Conservation (phyloP, 2,329 filamentous ascomycete species). For the Emmonsiellopsis sp. region DNA sequence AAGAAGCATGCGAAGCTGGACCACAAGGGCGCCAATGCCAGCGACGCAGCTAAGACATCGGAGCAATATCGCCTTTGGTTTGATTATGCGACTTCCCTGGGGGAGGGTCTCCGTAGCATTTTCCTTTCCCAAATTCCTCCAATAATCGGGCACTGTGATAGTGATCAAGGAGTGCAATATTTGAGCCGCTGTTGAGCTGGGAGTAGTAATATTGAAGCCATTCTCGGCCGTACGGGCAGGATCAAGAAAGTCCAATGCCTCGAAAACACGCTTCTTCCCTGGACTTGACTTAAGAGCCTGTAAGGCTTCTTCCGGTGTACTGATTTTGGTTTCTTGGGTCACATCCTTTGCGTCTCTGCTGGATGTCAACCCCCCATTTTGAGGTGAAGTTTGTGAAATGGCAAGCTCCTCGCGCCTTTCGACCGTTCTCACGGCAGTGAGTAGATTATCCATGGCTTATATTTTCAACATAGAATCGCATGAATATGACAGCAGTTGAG, state of each 20-base stretch:
- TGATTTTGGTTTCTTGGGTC: constrained; percentile 2
- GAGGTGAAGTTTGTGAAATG: background rate
- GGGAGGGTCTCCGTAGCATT: constrained; percentile 26
- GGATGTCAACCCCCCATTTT: background rate
- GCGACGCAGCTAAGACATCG: constrained; percentile 61
- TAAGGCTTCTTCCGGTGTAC: constrained; percentile 21
- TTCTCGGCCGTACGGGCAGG: constrained; percentile 18
- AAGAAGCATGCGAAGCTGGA: constrained; percentile 57
- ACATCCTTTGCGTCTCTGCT: background rate
- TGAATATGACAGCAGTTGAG: background rate
- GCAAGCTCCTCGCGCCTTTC: constrained; percentile 4
- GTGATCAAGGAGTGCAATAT: constrained; percentile 66
- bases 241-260: constrained; percentile 26
- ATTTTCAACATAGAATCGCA: background rate
- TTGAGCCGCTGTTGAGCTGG: constrained; percentile 61
- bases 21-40: constrained; percentile 66
- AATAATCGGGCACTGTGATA: constrained; percentile 72
- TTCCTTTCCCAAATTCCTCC: constrained; percentile 48
- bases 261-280: constrained; percentile 21
- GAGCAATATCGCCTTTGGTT: constrained; percentile 42
- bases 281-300: constrained; percentile 32
- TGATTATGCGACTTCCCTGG: constrained; percentile 8
- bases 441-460: constrained; percentile 27
- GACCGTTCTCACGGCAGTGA: constrained; percentile 31
- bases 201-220: constrained; percentile 49